A percentile compares a stretch with the other conserved stretches of the same genome.
phyloP scores from a whole-genome alignment of 768 basidiomycete genomes.

The Macrolepiota albuminosa region DNA sequence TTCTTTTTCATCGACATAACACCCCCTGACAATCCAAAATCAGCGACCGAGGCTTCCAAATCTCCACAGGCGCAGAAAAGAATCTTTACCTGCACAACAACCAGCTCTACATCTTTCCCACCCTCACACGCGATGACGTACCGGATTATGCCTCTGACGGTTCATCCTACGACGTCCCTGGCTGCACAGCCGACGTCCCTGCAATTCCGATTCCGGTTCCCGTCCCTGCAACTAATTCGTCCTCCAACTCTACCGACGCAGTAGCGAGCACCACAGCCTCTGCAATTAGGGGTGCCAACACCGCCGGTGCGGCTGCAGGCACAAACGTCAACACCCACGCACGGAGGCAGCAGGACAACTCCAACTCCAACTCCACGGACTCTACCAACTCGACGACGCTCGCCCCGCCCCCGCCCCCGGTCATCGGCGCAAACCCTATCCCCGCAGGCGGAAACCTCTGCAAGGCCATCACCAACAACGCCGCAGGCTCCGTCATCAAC shows the following conservation, averaged over 20 bases:
- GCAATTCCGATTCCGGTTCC: neutral
- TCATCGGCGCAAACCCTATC: neutral
- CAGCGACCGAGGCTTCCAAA: slow-evolving; percentile 74
- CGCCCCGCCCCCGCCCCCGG: neutral
- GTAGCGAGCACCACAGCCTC: neutral
- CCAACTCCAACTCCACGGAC: too few species aligned
- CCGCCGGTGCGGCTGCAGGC: neutral
- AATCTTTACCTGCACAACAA: slow-evolving; percentile 67
- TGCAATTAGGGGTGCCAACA: neutral
- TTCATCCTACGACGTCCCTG: slow-evolving; percentile 59
- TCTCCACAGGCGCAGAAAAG: slow-evolving; percentile 56
- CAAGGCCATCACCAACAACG: slow-evolving; percentile 25
- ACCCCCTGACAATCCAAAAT: neutral
- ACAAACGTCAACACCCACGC: neutral
- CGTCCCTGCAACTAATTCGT: slow-evolving; percentile 8
- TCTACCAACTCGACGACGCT: neutral
- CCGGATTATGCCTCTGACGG: slow-evolving; percentile 46
- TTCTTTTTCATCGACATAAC: neutral
- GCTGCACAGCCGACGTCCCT: slow-evolving; percentile 44
- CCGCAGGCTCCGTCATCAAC: slow-evolving; percentile 50
- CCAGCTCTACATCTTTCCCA: slow-evolving; percentile 76
- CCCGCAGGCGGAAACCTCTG: slow-evolving; percentile 30
- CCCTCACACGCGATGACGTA: slow-evolving; percentile 63
- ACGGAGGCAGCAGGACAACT: too few species aligned
- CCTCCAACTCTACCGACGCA: neutral